These are phyloP conservation scores for Oryza rufipogon DNA, from an alignment of 176 grass and related monocot genomes.

Conservation along the genomic window DNA sequence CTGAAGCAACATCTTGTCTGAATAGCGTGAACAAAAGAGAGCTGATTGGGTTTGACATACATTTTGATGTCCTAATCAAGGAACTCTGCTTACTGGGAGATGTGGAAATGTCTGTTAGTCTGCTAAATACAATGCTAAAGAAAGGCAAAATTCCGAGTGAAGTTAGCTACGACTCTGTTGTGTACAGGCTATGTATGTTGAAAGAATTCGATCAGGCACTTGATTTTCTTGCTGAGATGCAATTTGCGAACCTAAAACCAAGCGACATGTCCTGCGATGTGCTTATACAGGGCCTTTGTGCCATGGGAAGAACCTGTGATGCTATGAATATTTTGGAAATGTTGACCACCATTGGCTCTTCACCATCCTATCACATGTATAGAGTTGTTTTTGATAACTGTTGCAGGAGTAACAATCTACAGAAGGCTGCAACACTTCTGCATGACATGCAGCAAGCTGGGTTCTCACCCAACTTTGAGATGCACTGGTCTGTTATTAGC, in stretches of 20 bases:
- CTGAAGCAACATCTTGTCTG: slow-evolving; percentile 65
- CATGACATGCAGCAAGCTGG: slow-evolving; percentile 88
- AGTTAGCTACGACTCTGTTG: slow-evolving; percentile 66
- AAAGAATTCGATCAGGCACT: slow-evolving; percentile 70
- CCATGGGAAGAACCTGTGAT: slow-evolving; percentile 62
- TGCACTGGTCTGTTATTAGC: slow-evolving; percentile 95
- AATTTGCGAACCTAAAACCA: slow-evolving; percentile 53
- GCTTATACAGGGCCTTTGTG: slow-evolving; percentile 72
- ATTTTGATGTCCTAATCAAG: slow-evolving; percentile 64
- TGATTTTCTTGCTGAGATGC: slow-evolving; percentile 80
- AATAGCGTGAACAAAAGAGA: slow-evolving; percentile 53
- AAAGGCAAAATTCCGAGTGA: slow-evolving; percentile 61
- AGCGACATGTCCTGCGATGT: slow-evolving; percentile 54
- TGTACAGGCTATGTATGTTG: slow-evolving; percentile 47
- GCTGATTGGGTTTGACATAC: slow-evolving; percentile 34
- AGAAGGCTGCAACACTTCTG: slow-evolving; percentile 70
- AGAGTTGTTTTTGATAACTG: slow-evolving; percentile 76
- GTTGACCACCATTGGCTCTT: slow-evolving; percentile 48
- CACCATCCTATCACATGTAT: slow-evolving; percentile 76
- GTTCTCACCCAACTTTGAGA: slow-evolving; percentile 83
- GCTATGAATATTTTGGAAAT: slow-evolving; percentile 64
- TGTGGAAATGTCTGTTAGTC: slow-evolving; percentile 60
- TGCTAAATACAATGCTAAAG: slow-evolving; percentile 83
- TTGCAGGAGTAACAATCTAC: slow-evolving; percentile 50
- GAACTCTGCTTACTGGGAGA: slow-evolving; percentile 62